Evolutionary conservation across 2,329 filamentous ascomycete genomes (phyloP).

Genomic region (Podosphaera xanthii): DNA sequence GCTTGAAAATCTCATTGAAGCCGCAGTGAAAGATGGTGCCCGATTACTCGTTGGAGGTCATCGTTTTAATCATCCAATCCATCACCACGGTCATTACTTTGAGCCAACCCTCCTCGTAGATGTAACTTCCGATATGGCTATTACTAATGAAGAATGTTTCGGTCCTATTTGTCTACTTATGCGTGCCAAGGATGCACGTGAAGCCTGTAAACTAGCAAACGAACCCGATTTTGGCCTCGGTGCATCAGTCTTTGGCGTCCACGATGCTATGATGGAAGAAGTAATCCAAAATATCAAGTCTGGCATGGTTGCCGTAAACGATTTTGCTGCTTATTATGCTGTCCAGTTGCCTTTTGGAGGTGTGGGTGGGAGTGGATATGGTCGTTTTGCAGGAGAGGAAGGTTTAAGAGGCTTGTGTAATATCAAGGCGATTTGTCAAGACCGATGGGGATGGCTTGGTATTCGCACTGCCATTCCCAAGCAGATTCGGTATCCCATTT

Average conservation of each 20-base stretch:
- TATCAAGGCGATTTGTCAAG: constrained; percentile 63
- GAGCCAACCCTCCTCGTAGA: constrained; percentile 73
- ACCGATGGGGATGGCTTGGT: constrained; percentile 39
- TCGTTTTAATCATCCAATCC: constrained; percentile 44
- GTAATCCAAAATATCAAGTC: constrained; percentile 49
- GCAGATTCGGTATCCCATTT: constrained; percentile 61
- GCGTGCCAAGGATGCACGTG: constrained; percentile 36
- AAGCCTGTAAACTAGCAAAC: constrained; percentile 63
- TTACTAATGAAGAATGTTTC: constrained; percentile 82
- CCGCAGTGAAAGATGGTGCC: constrained; percentile 60
- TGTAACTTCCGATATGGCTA: constrained; percentile 64
- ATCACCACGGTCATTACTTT: constrained; percentile 77
- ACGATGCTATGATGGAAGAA: constrained; percentile 34
- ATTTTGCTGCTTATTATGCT: constrained; percentile 84
- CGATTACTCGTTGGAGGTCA: constrained; percentile 60
- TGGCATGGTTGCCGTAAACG: constrained; percentile 88
- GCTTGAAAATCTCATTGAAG: constrained; percentile 53
- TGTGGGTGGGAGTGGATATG: constrained; percentile 64
- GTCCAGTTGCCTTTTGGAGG: constrained; percentile 85
- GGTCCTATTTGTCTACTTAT: constrained; percentile 76
- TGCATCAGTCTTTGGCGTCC: constrained; percentile 62
- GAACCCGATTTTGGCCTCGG: constrained; percentile 69
- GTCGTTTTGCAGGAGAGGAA: constrained; percentile 77
- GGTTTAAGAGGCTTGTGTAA: constrained; percentile 72
- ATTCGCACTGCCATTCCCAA: constrained; percentile 58